Evolutionary conservation across 1,284 basidiomycete species (phyloP).

Genomic region (Agroathelia rolfsii): DNA sequence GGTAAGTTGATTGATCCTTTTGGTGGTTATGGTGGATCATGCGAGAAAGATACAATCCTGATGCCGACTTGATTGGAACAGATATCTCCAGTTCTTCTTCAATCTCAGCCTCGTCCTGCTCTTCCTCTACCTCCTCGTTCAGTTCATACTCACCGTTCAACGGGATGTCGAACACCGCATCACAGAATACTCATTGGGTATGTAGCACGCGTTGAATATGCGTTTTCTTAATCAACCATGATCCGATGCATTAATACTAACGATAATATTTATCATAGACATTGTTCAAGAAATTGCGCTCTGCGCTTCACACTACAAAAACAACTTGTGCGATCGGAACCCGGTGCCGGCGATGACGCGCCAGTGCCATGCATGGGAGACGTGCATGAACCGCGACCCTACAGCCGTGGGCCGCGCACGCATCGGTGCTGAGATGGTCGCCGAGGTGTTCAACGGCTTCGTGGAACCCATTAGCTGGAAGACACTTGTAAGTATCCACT

Average conservation of each 20-base stretch:
- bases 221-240: conserved; percentile 3
- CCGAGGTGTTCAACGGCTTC: conserved; percentile 92
- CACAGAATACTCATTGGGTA: conserved; percentile 83
- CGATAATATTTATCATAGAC: conserved; percentile 43
- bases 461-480: conserved; percentile 97
- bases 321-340: conserved; percentile 72
- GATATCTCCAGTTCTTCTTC: conserved; percentile 91
- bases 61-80: conserved; percentile 24
- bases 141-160: conserved; percentile 85
- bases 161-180: conserved; percentile 86
- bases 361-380: conserved; percentile 83
- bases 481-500: conserved; percentile 59
- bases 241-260: conserved; percentile 2
- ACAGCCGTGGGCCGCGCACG: conserved; percentile 81
- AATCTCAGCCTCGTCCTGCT: conserved; percentile 81
- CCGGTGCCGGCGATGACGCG: conserved; percentile 78
- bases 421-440: conserved; percentile 90
- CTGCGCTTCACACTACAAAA: conserved; percentile 71
- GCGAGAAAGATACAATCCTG: too few species aligned
- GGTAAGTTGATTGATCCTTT: conserved; percentile 34
- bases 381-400: conserved; percentile 94
- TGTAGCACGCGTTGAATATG: conserved; percentile 13
- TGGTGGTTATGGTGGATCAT: conserved; percentile 10
- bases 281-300: conserved; percentile 84
- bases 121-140: conserved; percentile 77